A percentile compares a stretch with the other conserved stretches of the same genome.
phyloP scores from a whole-genome alignment of 169 alveolate genomes.

The Eimeria acervulina region DNA sequence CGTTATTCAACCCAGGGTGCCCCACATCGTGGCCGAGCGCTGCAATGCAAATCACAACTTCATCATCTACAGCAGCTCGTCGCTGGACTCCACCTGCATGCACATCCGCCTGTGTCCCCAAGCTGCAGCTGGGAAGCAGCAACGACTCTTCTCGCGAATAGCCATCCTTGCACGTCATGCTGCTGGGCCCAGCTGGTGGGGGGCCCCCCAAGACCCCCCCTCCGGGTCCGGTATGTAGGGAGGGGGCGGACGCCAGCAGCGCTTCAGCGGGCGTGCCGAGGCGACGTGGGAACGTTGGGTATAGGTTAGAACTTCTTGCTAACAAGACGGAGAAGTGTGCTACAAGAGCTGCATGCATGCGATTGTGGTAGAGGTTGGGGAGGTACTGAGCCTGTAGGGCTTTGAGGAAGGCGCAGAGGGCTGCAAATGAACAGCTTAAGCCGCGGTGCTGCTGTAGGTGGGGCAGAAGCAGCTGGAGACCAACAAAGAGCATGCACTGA shows the following conservation, averaged over 20 bases:
- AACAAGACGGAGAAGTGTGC: conserved; percentile 86
- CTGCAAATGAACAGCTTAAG: not conserved
- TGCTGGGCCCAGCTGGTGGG: conserved; percentile 3
- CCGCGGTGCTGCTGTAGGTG: conserved; percentile 27
- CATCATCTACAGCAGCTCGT: conserved; percentile 24
- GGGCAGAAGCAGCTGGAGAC: conserved; percentile 71
- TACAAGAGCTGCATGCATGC: conserved; percentile 86
- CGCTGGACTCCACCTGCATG: not conserved
- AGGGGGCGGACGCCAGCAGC: conserved; percentile 30
- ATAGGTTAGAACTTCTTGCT: conserved; percentile 83
- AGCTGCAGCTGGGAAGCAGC: conserved; percentile 37
- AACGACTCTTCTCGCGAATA: conserved; percentile 26
- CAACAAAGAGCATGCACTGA: conserved; percentile 61
- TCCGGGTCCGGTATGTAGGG: not conserved
- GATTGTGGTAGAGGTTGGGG: conserved; percentile 86
- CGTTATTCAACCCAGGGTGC: conserved; percentile 95
- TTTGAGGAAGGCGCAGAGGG: conserved; percentile 66
- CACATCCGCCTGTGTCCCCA: conserved; percentile 5
- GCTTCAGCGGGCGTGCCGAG: conserved; percentile 45
- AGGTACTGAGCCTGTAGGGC: conserved; percentile 78
- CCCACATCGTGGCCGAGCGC: conserved; percentile 97
- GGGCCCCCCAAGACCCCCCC: not conserved
- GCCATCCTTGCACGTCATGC: conserved; percentile 17
- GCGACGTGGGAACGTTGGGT: conserved; percentile 27
- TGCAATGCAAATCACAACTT: conserved; percentile 89